phyloP scores from a whole-genome alignment of 2,329 filamentous ascomycete genomes.

The Grosmannia clavigera region DNA sequence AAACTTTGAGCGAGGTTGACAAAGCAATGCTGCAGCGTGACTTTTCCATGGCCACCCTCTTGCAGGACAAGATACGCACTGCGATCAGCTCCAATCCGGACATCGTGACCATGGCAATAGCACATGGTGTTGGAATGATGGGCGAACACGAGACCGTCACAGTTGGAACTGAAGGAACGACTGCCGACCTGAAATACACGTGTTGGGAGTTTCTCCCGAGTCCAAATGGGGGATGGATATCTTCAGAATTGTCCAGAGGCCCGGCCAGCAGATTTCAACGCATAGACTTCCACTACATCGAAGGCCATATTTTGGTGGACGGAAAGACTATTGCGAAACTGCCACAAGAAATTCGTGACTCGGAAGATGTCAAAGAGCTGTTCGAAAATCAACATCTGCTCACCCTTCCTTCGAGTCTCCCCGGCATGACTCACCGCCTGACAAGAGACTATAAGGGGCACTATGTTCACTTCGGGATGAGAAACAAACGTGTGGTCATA shows the following conservation, averaged over 20 bases:
- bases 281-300: conserved; percentile 22
- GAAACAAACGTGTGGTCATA: conserved; percentile 27
- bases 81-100: background rate
- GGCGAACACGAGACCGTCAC: background rate
- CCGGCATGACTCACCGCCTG: conserved; percentile 38
- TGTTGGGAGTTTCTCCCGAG: background rate
- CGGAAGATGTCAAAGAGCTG: conserved; percentile 30
- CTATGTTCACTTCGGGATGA: conserved; percentile 42
- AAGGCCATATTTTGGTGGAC: conserved; percentile 25
- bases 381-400: conserved; percentile 41
- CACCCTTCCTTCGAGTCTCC: conserved; percentile 36
- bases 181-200: background rate
- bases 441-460: conserved; percentile 23
- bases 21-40: background rate
- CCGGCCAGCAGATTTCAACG: conserved; percentile 5
- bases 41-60: background rate
- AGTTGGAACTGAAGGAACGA: background rate
- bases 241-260: background rate
- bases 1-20: background rate
- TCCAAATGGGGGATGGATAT: conserved; percentile 1
- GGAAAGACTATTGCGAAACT: conserved; percentile 29
- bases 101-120: background rate
- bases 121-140: background rate
- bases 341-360: conserved; percentile 35
- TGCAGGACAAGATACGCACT: background rate